Evolutionary conservation across 805 yeast genomes (phyloP).

Genomic region (Ogataea pignaliae): DNA sequence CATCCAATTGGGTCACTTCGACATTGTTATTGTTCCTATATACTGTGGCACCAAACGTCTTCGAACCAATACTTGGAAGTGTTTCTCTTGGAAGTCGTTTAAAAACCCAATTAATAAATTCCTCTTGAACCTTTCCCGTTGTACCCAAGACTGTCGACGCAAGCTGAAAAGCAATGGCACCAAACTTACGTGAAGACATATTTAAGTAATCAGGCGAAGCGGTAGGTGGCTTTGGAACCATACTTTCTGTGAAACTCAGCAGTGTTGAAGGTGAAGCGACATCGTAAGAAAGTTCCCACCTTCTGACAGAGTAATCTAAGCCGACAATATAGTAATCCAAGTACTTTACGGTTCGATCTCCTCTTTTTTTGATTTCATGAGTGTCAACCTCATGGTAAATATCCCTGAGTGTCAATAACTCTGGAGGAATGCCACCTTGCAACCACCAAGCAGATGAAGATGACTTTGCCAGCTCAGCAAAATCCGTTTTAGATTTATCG

Average conservation of each 20-base stretch:
- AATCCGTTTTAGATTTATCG: conserved; percentile 8
- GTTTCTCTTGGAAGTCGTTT: conserved; percentile 33
- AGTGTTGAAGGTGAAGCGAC: conserved; percentile 49
- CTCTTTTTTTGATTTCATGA: conserved; percentile 50
- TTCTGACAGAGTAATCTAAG: conserved; percentile 66
- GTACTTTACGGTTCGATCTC: conserved; percentile 41
- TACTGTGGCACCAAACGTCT: conserved; percentile 70
- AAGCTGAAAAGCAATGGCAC: conserved; percentile 42
- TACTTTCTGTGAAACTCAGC: conserved; percentile 33
- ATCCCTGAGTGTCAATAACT: conserved; percentile 37
- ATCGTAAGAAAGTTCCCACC: conserved; percentile 56
- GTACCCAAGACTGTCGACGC: conserved; percentile 39
- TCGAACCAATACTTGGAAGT: conserved; percentile 48
- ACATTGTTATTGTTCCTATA: conserved; percentile 53
- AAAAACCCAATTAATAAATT: conserved; percentile 34
- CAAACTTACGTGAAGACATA: conserved; percentile 44
- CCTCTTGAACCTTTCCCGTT: conserved; percentile 23
- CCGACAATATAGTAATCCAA: conserved; percentile 70
- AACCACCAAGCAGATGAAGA: conserved; percentile 60
- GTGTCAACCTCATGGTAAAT: conserved; percentile 65
- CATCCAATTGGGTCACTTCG: conserved; percentile 49
- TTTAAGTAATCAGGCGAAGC: conserved; percentile 45
- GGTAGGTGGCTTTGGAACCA: conserved; percentile 33
- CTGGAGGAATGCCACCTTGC: conserved; percentile 51
- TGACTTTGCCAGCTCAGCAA: conserved; percentile 17